These are phyloP conservation scores for Clavariopsis aquatica DNA, from an alignment of 495 filamentous ascomycete genomes.

Conservation along the genomic window DNA sequence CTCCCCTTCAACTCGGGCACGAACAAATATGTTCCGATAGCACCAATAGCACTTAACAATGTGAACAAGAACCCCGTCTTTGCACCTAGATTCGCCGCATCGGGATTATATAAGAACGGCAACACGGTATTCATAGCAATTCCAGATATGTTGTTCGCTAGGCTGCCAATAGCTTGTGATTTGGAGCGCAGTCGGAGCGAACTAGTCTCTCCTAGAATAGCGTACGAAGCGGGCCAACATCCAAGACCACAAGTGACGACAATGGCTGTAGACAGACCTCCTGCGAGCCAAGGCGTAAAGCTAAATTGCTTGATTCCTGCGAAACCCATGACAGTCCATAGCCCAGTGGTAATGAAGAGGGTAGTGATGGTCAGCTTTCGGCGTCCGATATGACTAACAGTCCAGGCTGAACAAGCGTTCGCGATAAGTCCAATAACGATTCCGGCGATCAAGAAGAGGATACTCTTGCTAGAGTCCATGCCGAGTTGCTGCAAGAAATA, in stretches of 20 bases:
- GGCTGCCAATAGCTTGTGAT: conserved; percentile 16
- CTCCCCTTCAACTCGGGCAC: conserved; percentile 30
- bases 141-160: conserved; percentile 8
- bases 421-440: conserved; percentile 19
- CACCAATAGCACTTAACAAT: neutral
- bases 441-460: conserved; percentile 22
- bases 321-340: conserved; percentile 21
- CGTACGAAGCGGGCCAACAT: conserved; percentile 24
- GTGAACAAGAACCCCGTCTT: conserved; percentile 28
- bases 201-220: conserved; percentile 14
- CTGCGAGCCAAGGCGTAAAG: conserved; percentile 13
- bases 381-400: conserved; percentile 15
- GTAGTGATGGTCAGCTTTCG: conserved; percentile 4
- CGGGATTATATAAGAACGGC: conserved; percentile 21
- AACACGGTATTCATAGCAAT: conserved; percentile 13
- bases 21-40: conserved; percentile 12
- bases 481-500: conserved; percentile 21
- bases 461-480: conserved; percentile 8
- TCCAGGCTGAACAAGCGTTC: conserved; percentile 14
- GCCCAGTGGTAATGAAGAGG: neutral
- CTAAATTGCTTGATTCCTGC: conserved; percentile 8
- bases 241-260: conserved; percentile 21
- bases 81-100: conserved; percentile 14
- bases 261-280: conserved; percentile 2
- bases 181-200: conserved; percentile 22